Conservation (phyloP, 805 yeast species). For the Candida ascalaphidarum region DNA sequence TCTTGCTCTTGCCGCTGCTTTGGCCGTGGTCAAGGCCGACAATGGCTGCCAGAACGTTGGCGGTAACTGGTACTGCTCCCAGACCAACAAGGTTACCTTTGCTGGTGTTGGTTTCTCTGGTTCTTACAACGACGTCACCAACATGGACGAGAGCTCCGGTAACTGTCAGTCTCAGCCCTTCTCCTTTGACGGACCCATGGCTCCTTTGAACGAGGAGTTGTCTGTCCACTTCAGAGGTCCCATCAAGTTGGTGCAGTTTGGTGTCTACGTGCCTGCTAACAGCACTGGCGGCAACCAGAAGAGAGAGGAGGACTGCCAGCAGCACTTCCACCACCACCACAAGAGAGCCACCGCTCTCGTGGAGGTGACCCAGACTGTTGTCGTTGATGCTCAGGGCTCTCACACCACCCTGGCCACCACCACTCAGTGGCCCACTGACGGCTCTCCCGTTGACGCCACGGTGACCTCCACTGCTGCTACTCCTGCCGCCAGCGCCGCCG, state of each 20-base stretch:
- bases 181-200: slow-evolving; percentile 60
- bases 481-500: slow-evolving; percentile 24
- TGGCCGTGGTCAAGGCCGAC: slow-evolving; percentile 16
- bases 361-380: slow-evolving; percentile 73
- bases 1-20: slow-evolving; percentile 11
- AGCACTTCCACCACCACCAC: slow-evolving; percentile 40
- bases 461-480: slow-evolving; percentile 12
- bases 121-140: slow-evolving; percentile 68
- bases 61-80: slow-evolving; percentile 82
- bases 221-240: slow-evolving; percentile 93
- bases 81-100: slow-evolving; percentile 60
- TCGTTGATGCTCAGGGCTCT: slow-evolving; percentile 53
- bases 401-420: slow-evolving; percentile 12
- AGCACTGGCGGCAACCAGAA: slow-evolving; percentile 30
- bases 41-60: slow-evolving; percentile 38
- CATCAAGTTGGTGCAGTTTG: slow-evolving; percentile 69
- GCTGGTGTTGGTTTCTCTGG: slow-evolving; percentile 78
- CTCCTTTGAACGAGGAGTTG: slow-evolving; percentile 82
- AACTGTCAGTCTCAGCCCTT: slow-evolving; percentile 51
- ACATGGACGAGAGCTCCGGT: slow-evolving; percentile 68
- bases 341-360: slow-evolving; percentile 59
- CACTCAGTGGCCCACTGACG: slow-evolving; percentile 1
- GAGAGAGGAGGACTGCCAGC: slow-evolving; percentile 42
- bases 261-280: slow-evolving; percentile 73
- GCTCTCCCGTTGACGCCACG: slow-evolving; percentile 10